These are phyloP conservation scores for Sisymbrium irio DNA, from an alignment of 345 rosid genomes.

Conservation along the genomic window DNA sequence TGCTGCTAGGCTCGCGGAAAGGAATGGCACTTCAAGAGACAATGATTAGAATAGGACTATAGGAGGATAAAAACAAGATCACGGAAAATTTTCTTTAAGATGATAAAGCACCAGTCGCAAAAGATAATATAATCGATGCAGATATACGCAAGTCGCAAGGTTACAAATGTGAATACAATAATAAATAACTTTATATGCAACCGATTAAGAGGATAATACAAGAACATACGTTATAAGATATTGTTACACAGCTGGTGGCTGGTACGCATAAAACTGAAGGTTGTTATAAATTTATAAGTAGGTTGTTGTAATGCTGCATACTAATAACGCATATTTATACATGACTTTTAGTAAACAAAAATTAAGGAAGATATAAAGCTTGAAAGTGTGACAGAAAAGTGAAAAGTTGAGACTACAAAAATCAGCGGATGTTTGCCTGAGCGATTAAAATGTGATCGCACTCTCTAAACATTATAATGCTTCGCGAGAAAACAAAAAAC, in stretches of 20 bases:
- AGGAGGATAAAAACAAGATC: background rate
- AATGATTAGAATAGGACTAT: no score
- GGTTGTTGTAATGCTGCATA: background rate
- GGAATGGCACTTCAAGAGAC: background rate
- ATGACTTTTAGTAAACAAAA: background rate
- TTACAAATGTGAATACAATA: background rate
- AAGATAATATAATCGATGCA: background rate
- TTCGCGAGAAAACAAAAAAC: background rate
- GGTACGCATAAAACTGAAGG: background rate
- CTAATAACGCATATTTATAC: background rate
- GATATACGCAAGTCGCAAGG: background rate
- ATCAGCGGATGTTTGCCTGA: background rate
- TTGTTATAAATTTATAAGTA: background rate
- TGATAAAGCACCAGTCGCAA: background rate
- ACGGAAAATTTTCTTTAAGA: background rate
- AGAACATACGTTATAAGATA: background rate
- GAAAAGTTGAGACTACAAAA: background rate
- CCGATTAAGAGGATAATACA: background rate
- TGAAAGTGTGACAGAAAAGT: constrained; percentile 16
- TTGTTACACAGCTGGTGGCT: background rate
- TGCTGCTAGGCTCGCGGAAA: background rate
- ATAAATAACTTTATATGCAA: background rate
- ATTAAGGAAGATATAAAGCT: background rate
- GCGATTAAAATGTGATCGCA: constrained; percentile 8
- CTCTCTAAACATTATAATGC: background rate